Percentiles rank a stretch among this genome's conserved stretches.
Conservation (phyloP, 768 basidiomycete species). For the Tylopilus plumbeoviolaceoides region DNA sequence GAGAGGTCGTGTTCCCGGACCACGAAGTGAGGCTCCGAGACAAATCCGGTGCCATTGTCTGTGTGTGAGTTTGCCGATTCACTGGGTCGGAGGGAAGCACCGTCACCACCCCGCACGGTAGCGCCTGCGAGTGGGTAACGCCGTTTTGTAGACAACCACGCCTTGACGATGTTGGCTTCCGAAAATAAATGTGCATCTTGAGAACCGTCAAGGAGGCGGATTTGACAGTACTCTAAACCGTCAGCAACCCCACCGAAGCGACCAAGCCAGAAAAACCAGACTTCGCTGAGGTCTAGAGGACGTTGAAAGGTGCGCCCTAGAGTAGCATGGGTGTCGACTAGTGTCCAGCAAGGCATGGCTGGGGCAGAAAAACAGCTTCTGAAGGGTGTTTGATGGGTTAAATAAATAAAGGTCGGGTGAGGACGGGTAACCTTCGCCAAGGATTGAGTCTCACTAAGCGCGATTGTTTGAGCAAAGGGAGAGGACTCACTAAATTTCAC, state of each 20-base stretch:
- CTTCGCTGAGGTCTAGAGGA: constrained; percentile 38
- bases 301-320: constrained; percentile 23
- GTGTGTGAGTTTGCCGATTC: background rate
- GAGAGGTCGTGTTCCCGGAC: constrained; percentile 37
- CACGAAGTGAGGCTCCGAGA: constrained; percentile 32
- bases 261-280: constrained; percentile 35
- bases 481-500: too few relatives aligned
- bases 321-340: constrained; percentile 3
- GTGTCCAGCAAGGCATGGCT: constrained; percentile 8
- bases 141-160: constrained; percentile 50
- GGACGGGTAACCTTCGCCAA: too few relatives aligned
- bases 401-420: too few relatives aligned
- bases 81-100: background rate
- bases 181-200: constrained; percentile 24
- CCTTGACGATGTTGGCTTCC: constrained; percentile 33
- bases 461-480: too few relatives aligned
- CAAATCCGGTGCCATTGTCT: background rate
- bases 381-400: too few relatives aligned
- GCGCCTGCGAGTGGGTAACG: constrained; percentile 48
- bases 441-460: too few relatives aligned
- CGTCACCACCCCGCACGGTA: constrained; percentile 24
- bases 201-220: constrained; percentile 31
- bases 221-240: constrained; percentile 30
- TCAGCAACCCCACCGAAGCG: constrained; percentile 43
- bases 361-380: too few relatives aligned